Evolutionary conservation across 2,329 filamentous ascomycete genomes (phyloP).

Genomic region (Diaporthe ampelina): DNA sequence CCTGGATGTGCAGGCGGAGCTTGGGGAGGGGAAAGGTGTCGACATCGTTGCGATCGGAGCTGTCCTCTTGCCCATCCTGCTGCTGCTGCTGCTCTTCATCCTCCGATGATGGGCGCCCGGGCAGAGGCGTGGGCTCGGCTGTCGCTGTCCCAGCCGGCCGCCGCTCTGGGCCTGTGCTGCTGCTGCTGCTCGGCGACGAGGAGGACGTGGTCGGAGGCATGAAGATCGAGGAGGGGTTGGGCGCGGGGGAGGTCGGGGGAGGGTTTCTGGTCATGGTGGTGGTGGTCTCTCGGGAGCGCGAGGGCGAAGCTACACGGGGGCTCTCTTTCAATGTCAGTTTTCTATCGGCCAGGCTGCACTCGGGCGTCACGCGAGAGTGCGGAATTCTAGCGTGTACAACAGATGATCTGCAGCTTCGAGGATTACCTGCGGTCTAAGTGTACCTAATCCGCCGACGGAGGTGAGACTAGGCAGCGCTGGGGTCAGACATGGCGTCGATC

Average conservation of each 20-base stretch:
- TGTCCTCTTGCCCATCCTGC: background rate
- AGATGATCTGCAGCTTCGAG: background rate
- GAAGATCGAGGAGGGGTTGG: conserved; percentile 49
- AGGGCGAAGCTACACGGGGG: too few relatives aligned
- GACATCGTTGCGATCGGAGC: background rate
- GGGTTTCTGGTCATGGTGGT: conserved; percentile 25
- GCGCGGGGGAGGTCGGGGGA: conserved; percentile 50
- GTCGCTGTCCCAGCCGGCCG: conserved; percentile 38
- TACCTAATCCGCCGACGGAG: background rate
- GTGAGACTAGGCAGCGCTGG: background rate
- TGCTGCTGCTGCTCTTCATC: background rate
- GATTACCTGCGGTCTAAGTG: too few relatives aligned
- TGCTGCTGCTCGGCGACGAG: background rate
- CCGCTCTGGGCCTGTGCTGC: conserved; percentile 40
- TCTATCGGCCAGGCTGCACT: background rate
- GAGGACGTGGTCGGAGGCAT: conserved; percentile 46
- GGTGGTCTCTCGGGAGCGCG: background rate
- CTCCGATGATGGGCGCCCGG: conserved; percentile 28
- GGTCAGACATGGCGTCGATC: background rate
- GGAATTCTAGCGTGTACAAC: background rate
- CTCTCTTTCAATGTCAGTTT: background rate
- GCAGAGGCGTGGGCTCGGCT: conserved; percentile 41
- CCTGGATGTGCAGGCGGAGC: conserved; percentile 71
- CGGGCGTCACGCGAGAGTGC: background rate
- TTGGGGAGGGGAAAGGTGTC: conserved; percentile 62